These are phyloP conservation scores for Yarrowia bubula DNA, from an alignment of 805 yeast genomes.

Conservation along the genomic window DNA sequence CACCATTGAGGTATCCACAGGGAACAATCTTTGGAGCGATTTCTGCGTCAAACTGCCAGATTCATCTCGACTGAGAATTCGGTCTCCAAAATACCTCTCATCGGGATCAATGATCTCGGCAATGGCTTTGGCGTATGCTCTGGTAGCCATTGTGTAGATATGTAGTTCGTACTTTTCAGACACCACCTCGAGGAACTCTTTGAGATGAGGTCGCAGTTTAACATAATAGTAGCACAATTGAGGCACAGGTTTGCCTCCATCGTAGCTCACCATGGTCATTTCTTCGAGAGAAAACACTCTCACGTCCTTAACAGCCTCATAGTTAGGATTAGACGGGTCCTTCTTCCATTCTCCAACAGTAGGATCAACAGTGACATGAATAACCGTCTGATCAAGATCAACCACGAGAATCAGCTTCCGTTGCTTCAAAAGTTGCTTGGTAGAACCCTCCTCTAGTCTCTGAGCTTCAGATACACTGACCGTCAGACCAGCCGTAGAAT, in stretches of 20 bases:
- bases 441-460: conserved; percentile 68
- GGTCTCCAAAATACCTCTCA: conserved; percentile 81
- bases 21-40: conserved; percentile 81
- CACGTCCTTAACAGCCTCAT: conserved; percentile 80
- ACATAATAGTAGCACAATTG: conserved; percentile 80
- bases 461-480: conserved; percentile 85
- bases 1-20: conserved; percentile 95
- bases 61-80: conserved; percentile 90
- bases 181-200: conserved; percentile 64
- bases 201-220: conserved; percentile 83
- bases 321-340: conserved; percentile 82
- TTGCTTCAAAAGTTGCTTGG: conserved; percentile 57
- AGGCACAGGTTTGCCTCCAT: conserved; percentile 44
- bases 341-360: conserved; percentile 95
- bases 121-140: conserved; percentile 85
- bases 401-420: conserved; percentile 84
- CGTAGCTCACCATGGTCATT: conserved; percentile 40
- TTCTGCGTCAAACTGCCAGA: conserved; percentile 90
- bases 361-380: conserved; percentile 97
- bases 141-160: conserved; percentile 96
- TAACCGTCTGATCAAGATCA: conserved; percentile 95
- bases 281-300: conserved; percentile 74
- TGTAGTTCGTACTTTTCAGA: conserved; percentile 79
- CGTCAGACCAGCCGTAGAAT: conserved; percentile 78
- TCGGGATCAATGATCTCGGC: conserved; percentile 90